A percentile compares a stretch with the other conserved stretches of the same genome.
Conservation (phyloP, 495 filamentous ascomycete genomes). For the Letharia lupina region DNA sequence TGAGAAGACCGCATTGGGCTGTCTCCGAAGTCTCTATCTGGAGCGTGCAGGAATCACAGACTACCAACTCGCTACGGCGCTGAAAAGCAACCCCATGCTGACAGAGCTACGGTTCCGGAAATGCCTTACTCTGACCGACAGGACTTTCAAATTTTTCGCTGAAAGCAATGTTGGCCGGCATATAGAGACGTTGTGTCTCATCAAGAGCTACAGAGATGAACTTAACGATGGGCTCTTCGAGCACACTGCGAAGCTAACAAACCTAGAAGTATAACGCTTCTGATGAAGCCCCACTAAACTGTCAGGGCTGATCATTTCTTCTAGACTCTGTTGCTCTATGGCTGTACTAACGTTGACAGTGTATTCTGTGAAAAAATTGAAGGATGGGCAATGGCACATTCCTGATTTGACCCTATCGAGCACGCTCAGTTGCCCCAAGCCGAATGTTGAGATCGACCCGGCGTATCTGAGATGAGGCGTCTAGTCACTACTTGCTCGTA, state of each 20-base stretch:
- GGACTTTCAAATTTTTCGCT: constrained; percentile 33
- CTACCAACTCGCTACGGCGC: constrained; percentile 32
- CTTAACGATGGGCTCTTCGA: constrained; percentile 17
- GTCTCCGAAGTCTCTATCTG: constrained; percentile 27
- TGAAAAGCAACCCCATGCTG: constrained; percentile 29
- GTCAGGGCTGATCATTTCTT: neutral
- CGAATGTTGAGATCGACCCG: constrained; percentile 31
- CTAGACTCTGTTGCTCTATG: constrained; percentile 32
- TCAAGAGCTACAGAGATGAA: constrained; percentile 11
- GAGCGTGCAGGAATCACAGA: constrained; percentile 33
- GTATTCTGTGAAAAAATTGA: constrained; percentile 27
- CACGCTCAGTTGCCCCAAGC: constrained; percentile 12
- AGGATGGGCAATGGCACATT: constrained; percentile 31
- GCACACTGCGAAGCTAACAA: constrained; percentile 19
- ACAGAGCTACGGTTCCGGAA: constrained; percentile 30
- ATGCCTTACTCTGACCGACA: constrained; percentile 30
- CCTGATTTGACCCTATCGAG: constrained; percentile 29
- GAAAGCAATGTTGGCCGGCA: constrained; percentile 17
- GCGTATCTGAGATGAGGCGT: constrained; percentile 10
- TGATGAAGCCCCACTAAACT: neutral
- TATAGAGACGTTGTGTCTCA: constrained; percentile 18
- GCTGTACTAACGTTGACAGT: constrained; percentile 29
- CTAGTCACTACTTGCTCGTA: neutral
- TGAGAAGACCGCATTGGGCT: constrained; percentile 20
- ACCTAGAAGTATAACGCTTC: constrained; percentile 12